Evolutionary conservation across 371 early-diverging fungal genomes (phyloP).

Genomic region (Rhizopus stolonifer): DNA sequence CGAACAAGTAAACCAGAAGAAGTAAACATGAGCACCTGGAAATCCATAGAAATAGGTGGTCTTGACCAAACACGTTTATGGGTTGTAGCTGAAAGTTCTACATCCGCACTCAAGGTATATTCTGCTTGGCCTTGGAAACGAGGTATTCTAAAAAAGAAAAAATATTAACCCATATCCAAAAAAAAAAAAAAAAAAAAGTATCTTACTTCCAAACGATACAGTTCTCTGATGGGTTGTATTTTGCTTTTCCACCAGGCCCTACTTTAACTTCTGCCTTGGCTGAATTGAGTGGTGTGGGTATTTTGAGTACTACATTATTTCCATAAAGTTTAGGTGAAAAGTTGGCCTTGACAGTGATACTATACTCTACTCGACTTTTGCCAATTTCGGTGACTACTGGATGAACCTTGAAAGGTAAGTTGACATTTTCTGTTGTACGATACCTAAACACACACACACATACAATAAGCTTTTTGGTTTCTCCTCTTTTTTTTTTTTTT

Average conservation of each 20-base stretch:
- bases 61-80: slow-evolving; percentile 84
- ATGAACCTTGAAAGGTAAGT: slow-evolving; percentile 82
- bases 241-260: slow-evolving; percentile 76
- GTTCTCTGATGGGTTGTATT: slow-evolving; percentile 85
- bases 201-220: slow-evolving; percentile 89
- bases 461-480: too few species aligned
- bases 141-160: slow-evolving; percentile 55
- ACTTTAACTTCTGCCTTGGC: slow-evolving; percentile 70
- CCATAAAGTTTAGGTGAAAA: slow-evolving; percentile 79
- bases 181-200: too few species aligned
- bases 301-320: slow-evolving; percentile 76
- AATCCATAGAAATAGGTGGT: slow-evolving; percentile 90
- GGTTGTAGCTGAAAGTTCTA: slow-evolving; percentile 72
- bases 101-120: slow-evolving; percentile 70
- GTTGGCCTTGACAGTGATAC: slow-evolving; percentile 73
- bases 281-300: slow-evolving; percentile 86
- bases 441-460: slow-evolving; percentile 51
- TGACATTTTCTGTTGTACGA: slow-evolving; percentile 85
- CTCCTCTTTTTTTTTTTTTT: too few species aligned
- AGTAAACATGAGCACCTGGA: slow-evolving; percentile 89
- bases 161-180: too few species aligned
- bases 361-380: slow-evolving; percentile 77
- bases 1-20: slow-evolving; percentile 85
- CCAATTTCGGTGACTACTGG: slow-evolving; percentile 82
- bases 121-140: slow-evolving; percentile 86